Percentiles rank a stretch among this genome's conserved stretches.
These are phyloP conservation scores for Aspergillus fijiensis DNA, from an alignment of 2,329 filamentous ascomycete genomes.

Conservation along the genomic window DNA sequence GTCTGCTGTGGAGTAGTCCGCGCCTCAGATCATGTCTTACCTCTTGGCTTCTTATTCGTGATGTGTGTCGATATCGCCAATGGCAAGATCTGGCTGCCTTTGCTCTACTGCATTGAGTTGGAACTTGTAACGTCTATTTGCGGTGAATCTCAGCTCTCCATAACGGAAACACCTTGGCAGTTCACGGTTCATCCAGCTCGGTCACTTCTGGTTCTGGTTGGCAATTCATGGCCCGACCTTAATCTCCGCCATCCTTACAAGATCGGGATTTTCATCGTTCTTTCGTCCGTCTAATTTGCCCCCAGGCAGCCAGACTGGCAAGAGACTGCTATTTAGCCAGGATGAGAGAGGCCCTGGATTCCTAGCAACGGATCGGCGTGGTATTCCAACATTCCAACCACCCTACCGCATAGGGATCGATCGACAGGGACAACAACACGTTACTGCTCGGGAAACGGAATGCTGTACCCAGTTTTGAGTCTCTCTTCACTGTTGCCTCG, in stretches of 20 bases:
- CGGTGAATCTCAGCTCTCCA: neutral
- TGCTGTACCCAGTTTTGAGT: no score
- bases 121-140: neutral
- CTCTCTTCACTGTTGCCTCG: no score
- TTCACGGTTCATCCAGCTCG: neutral
- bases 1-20: neutral
- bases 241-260: neutral
- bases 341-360: constrained; percentile 8
- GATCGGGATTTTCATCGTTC: neutral
- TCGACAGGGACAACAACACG: neutral
- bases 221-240: neutral
- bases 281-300: constrained; percentile 5
- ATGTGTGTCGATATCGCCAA: neutral
- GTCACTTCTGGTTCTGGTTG: neutral
- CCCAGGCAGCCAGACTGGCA: neutral
- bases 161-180: neutral
- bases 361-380: constrained; percentile 4
- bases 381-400: constrained; percentile 7
- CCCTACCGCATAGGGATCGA: neutral
- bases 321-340: neutral
- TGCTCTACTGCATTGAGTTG: neutral
- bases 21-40: neutral
- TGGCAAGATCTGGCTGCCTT: neutral
- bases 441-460: no score
- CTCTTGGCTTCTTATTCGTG: neutral